These are phyloP conservation scores for Lolium perenne DNA, from an alignment of 176 grass and related monocot species.

Conservation along the genomic window DNA sequence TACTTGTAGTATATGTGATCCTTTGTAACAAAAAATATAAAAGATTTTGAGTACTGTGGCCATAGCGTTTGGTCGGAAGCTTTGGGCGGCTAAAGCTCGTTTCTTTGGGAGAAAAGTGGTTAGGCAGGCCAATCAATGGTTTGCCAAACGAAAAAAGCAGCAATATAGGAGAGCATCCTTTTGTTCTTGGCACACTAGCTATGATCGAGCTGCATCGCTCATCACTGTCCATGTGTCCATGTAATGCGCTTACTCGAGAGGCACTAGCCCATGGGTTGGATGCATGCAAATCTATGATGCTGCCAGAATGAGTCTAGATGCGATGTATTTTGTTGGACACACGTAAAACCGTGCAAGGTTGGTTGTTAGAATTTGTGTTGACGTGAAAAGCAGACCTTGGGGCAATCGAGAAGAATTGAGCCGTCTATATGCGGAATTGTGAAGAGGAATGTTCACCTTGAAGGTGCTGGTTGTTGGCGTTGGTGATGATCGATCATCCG, in stretches of 20 bases:
- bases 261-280: constrained; percentile 32
- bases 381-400: not conserved
- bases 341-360: not conserved
- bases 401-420: not conserved
- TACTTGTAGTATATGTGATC: too few relatives aligned
- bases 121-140: not conserved
- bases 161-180: not conserved
- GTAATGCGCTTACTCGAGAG: constrained; percentile 56
- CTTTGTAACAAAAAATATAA: not conserved
- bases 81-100: constrained; percentile 22
- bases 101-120: constrained; percentile 7
- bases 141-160: constrained; percentile 24
- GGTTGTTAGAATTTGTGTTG: not conserved
- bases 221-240: constrained; percentile 33
- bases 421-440: not conserved
- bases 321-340: not conserved
- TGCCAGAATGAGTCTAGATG: constrained; percentile 35
- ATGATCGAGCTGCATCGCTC: not conserved
- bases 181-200: constrained; percentile 32
- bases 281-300: constrained; percentile 38
- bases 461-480: not conserved
- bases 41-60: constrained; percentile 8
- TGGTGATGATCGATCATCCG: not conserved
- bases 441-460: not conserved
- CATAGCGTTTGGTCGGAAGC: constrained; percentile 29